Evolutionary conservation across 2,329 filamentous ascomycete species (phyloP).

Genomic region (Xylariaceae sp.): DNA sequence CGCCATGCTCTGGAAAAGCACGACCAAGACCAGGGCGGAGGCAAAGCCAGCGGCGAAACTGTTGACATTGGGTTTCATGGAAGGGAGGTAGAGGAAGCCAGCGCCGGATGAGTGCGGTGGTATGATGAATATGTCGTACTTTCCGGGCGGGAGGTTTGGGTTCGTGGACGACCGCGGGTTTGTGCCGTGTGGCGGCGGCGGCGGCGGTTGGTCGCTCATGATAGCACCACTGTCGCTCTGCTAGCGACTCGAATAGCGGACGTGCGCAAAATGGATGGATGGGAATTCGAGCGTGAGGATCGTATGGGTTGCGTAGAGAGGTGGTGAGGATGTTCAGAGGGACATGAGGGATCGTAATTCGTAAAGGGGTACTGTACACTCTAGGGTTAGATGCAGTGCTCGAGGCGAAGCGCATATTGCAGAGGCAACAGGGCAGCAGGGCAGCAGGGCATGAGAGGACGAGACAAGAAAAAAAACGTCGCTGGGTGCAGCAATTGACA

Average conservation of each 20-base stretch:
- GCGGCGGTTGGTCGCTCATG: slow-evolving; percentile 55
- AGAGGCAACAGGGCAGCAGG: slow-evolving; percentile 9
- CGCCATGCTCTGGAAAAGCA: slow-evolving; percentile 67
- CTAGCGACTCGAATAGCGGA: slow-evolving; percentile 3
- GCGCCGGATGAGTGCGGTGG: slow-evolving; percentile 84
- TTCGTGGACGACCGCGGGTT: slow-evolving; percentile 62
- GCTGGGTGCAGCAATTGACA: no score
- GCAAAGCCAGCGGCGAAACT: slow-evolving; percentile 87
- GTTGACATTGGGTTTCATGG: slow-evolving; percentile 77
- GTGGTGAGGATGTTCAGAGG: slow-evolving; percentile 33
- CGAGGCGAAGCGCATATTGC: slow-evolving; percentile 1
- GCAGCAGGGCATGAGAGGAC: background rate
- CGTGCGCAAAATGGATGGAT: no score
- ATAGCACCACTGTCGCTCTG: slow-evolving; percentile 60
- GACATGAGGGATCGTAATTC: slow-evolving; percentile 33
- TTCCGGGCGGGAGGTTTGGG: slow-evolving; percentile 68
- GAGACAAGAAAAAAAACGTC: no score
- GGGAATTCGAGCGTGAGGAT: slow-evolving; percentile 2
- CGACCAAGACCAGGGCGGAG: slow-evolving; percentile 67
- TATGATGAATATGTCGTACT: slow-evolving; percentile 97
- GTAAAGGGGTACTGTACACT: slow-evolving; percentile 21
- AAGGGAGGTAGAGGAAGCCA: slow-evolving; percentile 93
- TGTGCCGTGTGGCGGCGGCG: slow-evolving; percentile 80
- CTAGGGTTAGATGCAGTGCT: slow-evolving; percentile 3
- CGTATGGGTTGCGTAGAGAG: slow-evolving; percentile 5